A percentile compares a stretch with the other conserved stretches of the same genome.
phyloP scores from a whole-genome alignment of 768 basidiomycete species.

The Boletus tomentosulus region DNA sequence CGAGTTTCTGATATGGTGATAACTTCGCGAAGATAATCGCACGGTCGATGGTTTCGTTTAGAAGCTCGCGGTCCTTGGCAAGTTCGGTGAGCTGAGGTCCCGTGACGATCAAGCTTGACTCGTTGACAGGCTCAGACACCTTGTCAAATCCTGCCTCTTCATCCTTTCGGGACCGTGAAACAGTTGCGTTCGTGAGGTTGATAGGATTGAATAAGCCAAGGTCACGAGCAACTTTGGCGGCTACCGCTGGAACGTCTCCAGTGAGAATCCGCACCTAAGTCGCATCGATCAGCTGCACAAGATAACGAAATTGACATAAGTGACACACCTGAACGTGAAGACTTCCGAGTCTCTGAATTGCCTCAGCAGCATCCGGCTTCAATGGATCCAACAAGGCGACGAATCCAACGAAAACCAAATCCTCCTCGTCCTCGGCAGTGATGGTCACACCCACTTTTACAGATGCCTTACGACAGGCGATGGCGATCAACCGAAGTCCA shows the following conservation, averaged over 20 bases:
- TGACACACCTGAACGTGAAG: slow-evolving; percentile 29
- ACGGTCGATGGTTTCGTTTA: slow-evolving; percentile 28
- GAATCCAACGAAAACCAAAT: slow-evolving; percentile 29
- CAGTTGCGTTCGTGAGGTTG: slow-evolving; percentile 11
- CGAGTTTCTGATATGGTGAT: slow-evolving; percentile 32
- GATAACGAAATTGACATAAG: neutral
- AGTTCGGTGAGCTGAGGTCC: slow-evolving; percentile 28
- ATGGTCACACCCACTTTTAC: slow-evolving; percentile 16
- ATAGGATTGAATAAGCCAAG: slow-evolving; percentile 28
- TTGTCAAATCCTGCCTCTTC: slow-evolving; percentile 20
- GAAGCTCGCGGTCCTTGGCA: slow-evolving; percentile 24
- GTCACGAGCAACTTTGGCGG: slow-evolving; percentile 36
- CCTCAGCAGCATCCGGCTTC: slow-evolving; percentile 31
- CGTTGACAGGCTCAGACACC: slow-evolving; percentile 8
- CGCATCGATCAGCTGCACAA: slow-evolving; percentile 4
- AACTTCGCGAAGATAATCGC: slow-evolving; percentile 30
- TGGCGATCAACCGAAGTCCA: slow-evolving; percentile 28
- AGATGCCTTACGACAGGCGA: slow-evolving; percentile 21
- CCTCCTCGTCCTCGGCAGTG: slow-evolving; percentile 24
- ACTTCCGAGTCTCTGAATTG: slow-evolving; percentile 24
- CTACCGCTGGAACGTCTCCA: slow-evolving; percentile 33
- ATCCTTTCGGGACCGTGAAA: slow-evolving; percentile 17
- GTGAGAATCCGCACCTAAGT: slow-evolving; percentile 34
- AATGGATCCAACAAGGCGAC: slow-evolving; percentile 29
- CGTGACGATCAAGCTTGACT: slow-evolving; percentile 26